Percentiles rank a stretch among this genome's conserved stretches.
Evolutionary conservation across 495 filamentous ascomycete species (phyloP).

Genomic region (Penicillium paradoxum): DNA sequence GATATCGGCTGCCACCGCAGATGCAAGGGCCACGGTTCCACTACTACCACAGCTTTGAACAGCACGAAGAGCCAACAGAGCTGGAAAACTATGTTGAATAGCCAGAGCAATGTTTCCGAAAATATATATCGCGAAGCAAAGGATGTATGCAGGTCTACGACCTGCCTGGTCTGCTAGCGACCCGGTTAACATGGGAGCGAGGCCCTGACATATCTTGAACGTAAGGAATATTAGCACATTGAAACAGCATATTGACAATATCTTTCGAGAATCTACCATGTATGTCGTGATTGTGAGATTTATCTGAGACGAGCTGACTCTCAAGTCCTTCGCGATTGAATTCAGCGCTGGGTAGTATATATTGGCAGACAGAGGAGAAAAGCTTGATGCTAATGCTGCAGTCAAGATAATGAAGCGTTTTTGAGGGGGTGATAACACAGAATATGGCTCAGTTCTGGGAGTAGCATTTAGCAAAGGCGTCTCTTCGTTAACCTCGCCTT

Average conservation of each 20-base stretch:
- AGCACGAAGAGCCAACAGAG: slow-evolving; percentile 43
- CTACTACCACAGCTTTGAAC: slow-evolving; percentile 48
- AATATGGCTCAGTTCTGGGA: slow-evolving; percentile 9
- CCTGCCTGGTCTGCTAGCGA: slow-evolving; percentile 47
- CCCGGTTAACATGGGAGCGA: slow-evolving; percentile 48
- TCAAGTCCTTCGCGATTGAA: slow-evolving; percentile 33
- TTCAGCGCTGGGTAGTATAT: slow-evolving; percentile 49
- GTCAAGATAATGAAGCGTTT: slow-evolving; percentile 26
- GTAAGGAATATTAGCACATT: neutral
- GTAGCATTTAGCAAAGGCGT: slow-evolving; percentile 15
- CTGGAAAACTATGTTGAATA: slow-evolving; percentile 38
- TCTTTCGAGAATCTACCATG: slow-evolving; percentile 29
- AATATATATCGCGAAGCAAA: slow-evolving; percentile 45
- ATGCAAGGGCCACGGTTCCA: slow-evolving; percentile 43
- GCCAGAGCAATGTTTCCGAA: slow-evolving; percentile 44
- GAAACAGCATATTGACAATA: too few relatives aligned
- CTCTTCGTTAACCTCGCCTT: slow-evolving; percentile 9
- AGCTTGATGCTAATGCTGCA: slow-evolving; percentile 30
- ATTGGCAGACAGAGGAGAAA: slow-evolving; percentile 40
- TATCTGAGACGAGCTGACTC: slow-evolving; percentile 36
- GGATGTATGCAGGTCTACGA: slow-evolving; percentile 45
- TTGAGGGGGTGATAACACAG: slow-evolving; percentile 20
- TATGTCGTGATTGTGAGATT: slow-evolving; percentile 51
- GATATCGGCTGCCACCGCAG: slow-evolving; percentile 44
- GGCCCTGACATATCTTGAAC: slow-evolving; percentile 44